phyloP scores from a whole-genome alignment of 2,329 filamentous ascomycete genomes.

The Basipetospora chlamydospora region DNA sequence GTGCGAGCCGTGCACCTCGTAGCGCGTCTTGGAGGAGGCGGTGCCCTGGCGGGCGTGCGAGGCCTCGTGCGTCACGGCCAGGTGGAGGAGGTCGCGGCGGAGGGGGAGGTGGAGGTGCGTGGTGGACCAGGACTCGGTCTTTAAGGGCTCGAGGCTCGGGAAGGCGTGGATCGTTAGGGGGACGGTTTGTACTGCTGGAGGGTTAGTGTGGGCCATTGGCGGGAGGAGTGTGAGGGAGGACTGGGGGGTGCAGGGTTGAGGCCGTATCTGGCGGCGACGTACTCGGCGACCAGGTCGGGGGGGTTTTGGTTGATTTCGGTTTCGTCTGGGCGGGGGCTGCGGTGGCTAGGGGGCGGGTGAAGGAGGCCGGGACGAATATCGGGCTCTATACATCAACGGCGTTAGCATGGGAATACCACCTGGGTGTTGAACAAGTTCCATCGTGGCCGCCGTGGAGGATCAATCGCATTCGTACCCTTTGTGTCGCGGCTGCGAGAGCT shows the following conservation, averaged over 20 bases:
- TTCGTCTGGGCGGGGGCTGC: conserved; percentile 23
- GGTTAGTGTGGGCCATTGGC: neutral
- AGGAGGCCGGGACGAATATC: conserved; percentile 14
- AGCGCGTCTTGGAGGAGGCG: conserved; percentile 66
- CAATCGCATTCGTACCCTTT: conserved; percentile 1
- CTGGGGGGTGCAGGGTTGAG: neutral
- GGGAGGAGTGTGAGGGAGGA: neutral
- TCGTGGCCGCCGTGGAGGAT: no score
- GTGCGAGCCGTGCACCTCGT: conserved; percentile 70
- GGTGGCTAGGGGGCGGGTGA: conserved; percentile 42
- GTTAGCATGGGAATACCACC: no score
- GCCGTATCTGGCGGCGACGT: conserved; percentile 9
- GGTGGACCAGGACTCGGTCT: conserved; percentile 62
- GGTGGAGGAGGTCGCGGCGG: conserved; percentile 81
- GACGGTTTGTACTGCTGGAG: conserved; percentile 31
- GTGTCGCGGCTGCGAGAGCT: neutral
- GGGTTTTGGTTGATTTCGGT: conserved; percentile 17
- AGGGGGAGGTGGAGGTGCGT: conserved; percentile 79
- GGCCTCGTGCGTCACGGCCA: conserved; percentile 83
- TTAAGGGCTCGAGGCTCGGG: conserved; percentile 70
- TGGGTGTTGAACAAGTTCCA: no score
- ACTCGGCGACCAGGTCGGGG: conserved; percentile 32
- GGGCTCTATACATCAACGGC: no score
- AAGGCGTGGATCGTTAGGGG: conserved; percentile 81
- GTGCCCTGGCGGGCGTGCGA: conserved; percentile 79